phyloP scores from a whole-genome alignment of 345 rosid species.

The Acer campestre region DNA sequence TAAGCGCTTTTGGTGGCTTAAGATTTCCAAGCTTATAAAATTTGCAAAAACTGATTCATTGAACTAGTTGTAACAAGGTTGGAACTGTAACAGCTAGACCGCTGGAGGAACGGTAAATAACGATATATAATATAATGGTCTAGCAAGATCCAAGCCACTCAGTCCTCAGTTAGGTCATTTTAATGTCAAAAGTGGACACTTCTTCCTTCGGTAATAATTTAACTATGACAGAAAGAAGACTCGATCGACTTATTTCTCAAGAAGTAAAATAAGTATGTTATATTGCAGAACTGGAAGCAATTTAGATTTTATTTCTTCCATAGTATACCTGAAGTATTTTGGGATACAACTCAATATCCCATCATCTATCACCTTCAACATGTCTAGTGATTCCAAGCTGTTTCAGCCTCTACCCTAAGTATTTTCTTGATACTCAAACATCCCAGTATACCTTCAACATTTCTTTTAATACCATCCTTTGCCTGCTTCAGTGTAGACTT shows the following conservation, averaged over 20 bases:
- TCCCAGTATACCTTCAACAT: not conserved
- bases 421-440: not conserved
- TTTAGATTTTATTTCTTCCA: not conserved
- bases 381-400: not conserved
- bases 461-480: constrained; percentile 1
- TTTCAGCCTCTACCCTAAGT: not conserved
- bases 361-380: not conserved
- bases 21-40: not conserved
- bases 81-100: not conserved
- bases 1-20: not conserved
- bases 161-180: not conserved
- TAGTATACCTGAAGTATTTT: not conserved
- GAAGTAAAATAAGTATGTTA: not conserved
- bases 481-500: not conserved
- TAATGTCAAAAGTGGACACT: not conserved
- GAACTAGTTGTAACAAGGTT: not conserved
- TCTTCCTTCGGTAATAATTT: not conserved
- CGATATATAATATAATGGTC: no score
- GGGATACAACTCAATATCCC: not conserved
- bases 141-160: not conserved
- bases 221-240: no score
- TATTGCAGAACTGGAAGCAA: not conserved
- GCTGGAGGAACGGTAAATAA: not conserved
- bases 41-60: not conserved
- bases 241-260: not conserved